These are phyloP conservation scores for Wakefieldia striispora DNA, from an alignment of 768 basidiomycete species.

Conservation along the genomic window DNA sequence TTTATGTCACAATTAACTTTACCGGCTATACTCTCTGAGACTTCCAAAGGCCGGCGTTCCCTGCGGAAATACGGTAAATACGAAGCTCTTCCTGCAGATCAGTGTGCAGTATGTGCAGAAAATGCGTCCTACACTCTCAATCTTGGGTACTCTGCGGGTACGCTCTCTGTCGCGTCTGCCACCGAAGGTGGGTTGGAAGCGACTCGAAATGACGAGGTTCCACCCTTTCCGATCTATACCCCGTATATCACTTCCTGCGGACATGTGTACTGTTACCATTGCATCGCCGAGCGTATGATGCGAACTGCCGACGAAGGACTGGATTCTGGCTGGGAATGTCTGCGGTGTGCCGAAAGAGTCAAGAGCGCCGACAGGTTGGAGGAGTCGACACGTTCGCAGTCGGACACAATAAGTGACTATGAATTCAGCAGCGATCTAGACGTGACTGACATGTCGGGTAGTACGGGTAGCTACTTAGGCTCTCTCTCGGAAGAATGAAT, in stretches of 20 bases:
- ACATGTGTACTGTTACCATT: slow-evolving; percentile 92
- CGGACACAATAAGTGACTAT: slow-evolving; percentile 47
- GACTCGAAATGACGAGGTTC: slow-evolving; percentile 32
- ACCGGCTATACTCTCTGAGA: slow-evolving; percentile 34
- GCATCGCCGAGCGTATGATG: slow-evolving; percentile 81
- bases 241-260: slow-evolving; percentile 84
- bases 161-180: slow-evolving; percentile 36
- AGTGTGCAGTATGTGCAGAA: slow-evolving; percentile 90
- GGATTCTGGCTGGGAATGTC: slow-evolving; percentile 71
- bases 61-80: slow-evolving; percentile 53
- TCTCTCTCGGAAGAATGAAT: slow-evolving; percentile 28
- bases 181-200: slow-evolving; percentile 10
- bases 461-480: slow-evolving; percentile 41
- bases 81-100: slow-evolving; percentile 62
- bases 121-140: slow-evolving; percentile 63
- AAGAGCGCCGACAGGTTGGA: slow-evolving; percentile 57
- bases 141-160: slow-evolving; percentile 50
- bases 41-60: slow-evolving; percentile 14
- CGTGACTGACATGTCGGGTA: slow-evolving; percentile 51
- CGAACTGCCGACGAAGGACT: slow-evolving; percentile 62
- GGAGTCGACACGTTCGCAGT: slow-evolving; percentile 17
- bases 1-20: slow-evolving; percentile 22
- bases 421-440: slow-evolving; percentile 53
- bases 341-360: slow-evolving; percentile 72
- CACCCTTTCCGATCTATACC: slow-evolving; percentile 69